Conservation (phyloP, 169 alveolate species). For the Perkinsus chesapeaki region DNA sequence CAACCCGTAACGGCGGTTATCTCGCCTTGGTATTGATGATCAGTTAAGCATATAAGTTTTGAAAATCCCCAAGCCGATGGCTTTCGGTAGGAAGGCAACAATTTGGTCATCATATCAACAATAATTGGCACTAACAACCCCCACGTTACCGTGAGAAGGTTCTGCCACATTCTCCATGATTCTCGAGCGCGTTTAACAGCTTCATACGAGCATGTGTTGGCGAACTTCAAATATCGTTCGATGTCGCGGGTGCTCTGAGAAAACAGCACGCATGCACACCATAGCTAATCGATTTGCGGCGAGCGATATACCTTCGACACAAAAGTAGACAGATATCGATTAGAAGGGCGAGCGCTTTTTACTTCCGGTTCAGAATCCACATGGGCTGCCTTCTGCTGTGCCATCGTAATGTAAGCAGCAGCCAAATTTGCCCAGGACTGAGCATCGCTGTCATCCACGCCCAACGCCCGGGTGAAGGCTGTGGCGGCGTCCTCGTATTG, state of each 20-base stretch:
- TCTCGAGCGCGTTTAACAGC: neutral
- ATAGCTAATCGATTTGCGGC: neutral
- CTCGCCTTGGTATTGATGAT: neutral
- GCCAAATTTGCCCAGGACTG: constrained; percentile 80
- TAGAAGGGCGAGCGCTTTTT: neutral
- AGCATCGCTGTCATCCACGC: constrained; percentile 58
- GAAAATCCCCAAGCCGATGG: neutral
- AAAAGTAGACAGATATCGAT: neutral
- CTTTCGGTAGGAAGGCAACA: constrained; percentile 1
- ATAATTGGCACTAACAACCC: neutral
- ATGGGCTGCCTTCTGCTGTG: neutral
- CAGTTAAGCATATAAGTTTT: neutral
- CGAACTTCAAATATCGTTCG: neutral
- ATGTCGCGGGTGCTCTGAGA: neutral
- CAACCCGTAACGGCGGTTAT: neutral
- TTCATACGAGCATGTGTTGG: neutral
- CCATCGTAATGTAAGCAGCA: constrained; percentile 36
- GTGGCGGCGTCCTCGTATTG: constrained; percentile 51
- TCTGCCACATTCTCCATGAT: neutral
- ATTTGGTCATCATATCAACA: neutral
- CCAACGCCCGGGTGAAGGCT: constrained; percentile 59
- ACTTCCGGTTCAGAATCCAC: neutral
- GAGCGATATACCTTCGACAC: neutral
- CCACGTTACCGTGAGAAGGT: neutral
- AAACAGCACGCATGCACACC: neutral